phyloP scores from a whole-genome alignment of 2,329 filamentous ascomycete genomes.

The Aspergillus texensis region DNA sequence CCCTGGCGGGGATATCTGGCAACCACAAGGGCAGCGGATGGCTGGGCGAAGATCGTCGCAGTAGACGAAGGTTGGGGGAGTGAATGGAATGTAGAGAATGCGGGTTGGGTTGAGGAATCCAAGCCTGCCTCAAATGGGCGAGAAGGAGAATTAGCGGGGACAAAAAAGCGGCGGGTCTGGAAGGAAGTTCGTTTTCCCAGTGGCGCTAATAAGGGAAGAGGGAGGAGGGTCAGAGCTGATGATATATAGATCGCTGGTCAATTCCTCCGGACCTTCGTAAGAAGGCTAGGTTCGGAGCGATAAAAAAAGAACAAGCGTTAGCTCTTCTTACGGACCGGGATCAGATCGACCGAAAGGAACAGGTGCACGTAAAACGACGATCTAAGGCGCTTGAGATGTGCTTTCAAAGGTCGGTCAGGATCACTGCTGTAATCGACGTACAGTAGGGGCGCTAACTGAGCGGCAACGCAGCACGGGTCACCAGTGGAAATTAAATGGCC shows the following conservation, averaged over 20 bases:
- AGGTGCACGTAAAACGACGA: background rate
- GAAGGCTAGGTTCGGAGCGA: background rate
- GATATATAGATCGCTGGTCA: conserved; percentile 15
- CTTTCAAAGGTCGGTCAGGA: conserved; percentile 2
- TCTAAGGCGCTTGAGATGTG: background rate
- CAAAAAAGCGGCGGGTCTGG: conserved; percentile 1
- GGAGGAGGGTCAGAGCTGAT: conserved; percentile 17
- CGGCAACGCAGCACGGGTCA: conserved; percentile 2
- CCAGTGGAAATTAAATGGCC: conserved; percentile 1
- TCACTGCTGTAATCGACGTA: conserved; percentile 5
- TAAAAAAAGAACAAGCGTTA: conserved; percentile 4
- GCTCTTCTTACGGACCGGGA: background rate
- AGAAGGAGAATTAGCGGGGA: conserved; percentile 3
- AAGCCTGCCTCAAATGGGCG: background rate
- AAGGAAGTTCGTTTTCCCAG: conserved; percentile 7
- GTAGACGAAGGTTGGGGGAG: background rate
- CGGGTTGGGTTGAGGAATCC: background rate
- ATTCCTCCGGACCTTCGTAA: background rate
- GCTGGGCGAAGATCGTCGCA: conserved; percentile 2
- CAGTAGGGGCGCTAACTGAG: conserved; percentile 7
- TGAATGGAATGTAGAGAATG: conserved; percentile 4
- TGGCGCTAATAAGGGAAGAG: conserved; percentile 17
- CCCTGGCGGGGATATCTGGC: conserved; percentile 23
- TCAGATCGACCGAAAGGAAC: background rate
- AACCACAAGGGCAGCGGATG: conserved; percentile 3